phyloP scores from a whole-genome alignment of 2,329 filamentous ascomycete species.

The Calonectria crousiana region DNA sequence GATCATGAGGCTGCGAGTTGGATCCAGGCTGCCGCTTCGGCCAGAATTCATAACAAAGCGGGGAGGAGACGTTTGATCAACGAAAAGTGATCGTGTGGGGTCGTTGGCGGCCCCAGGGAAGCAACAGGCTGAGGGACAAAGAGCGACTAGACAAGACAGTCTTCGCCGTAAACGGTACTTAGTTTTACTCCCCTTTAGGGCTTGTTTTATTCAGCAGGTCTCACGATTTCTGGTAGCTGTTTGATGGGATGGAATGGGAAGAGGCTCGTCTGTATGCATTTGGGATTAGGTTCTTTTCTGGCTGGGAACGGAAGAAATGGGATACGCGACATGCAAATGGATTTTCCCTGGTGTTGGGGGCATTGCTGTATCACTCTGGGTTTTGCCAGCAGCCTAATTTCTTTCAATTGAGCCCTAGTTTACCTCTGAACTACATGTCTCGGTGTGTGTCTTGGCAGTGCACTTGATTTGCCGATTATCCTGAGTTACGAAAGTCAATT shows the following conservation, averaged over 20 bases:
- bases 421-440: background rate
- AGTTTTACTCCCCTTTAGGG: slow-evolving; percentile 29
- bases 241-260: slow-evolving; percentile 29
- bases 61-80: slow-evolving; percentile 18
- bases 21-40: slow-evolving; percentile 32
- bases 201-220: slow-evolving; percentile 33
- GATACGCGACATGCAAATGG: slow-evolving; percentile 31
- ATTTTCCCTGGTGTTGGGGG: slow-evolving; percentile 40
- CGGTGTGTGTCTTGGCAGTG: background rate
- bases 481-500: background rate
- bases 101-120: background rate
- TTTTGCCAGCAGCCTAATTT: slow-evolving; percentile 25
- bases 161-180: slow-evolving; percentile 26
- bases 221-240: slow-evolving; percentile 28
- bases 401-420: slow-evolving; percentile 21
- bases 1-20: slow-evolving; percentile 36
- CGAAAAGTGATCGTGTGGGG: slow-evolving; percentile 24
- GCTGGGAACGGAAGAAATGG: slow-evolving; percentile 31
- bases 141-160: slow-evolving; percentile 20
- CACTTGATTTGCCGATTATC: background rate
- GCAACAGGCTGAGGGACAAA: slow-evolving; percentile 5
- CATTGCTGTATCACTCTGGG: slow-evolving; percentile 34
- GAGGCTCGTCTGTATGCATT: slow-evolving; percentile 30
- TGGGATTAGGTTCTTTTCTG: slow-evolving; percentile 25
- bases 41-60: slow-evolving; percentile 5